Percentiles rank a stretch among this genome's conserved stretches.
These are phyloP conservation scores for Colletotrichum shisoi DNA, from an alignment of 2,329 filamentous ascomycete species.

Conservation along the genomic window DNA sequence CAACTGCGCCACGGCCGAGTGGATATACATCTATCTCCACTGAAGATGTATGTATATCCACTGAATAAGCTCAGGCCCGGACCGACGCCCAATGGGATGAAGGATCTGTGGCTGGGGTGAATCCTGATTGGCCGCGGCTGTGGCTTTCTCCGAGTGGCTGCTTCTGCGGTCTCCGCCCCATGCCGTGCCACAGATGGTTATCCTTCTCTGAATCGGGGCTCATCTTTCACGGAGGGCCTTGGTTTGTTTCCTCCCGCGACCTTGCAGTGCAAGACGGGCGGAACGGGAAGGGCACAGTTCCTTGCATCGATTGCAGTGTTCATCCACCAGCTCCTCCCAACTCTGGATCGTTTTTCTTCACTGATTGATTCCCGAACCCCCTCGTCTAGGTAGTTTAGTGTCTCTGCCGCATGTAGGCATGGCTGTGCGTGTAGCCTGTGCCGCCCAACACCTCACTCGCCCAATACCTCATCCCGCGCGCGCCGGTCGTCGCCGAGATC, in stretches of 20 bases:
- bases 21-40: neutral
- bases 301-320: conserved; percentile 6
- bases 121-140: conserved; percentile 15
- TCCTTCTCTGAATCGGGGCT: neutral
- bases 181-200: neutral
- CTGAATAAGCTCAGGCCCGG: conserved; percentile 16
- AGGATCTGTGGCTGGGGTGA: neutral
- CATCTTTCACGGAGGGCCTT: conserved; percentile 11
- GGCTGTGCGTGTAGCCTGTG: neutral
- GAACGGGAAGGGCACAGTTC: neutral
- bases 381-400: too few species aligned
- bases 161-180: conserved; percentile 10
- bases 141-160: conserved; percentile 23
- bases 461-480: neutral
- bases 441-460: neutral
- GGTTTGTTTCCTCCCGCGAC: neutral
- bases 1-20: conserved; percentile 18
- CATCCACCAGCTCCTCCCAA: neutral
- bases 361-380: too few species aligned
- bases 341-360: neutral
- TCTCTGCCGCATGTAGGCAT: too few species aligned
- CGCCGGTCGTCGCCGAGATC: neutral
- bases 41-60: too few species aligned
- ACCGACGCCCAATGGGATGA: conserved; percentile 8
- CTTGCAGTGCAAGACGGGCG: conserved; percentile 7